Evolutionary conservation across 495 filamentous ascomycete species (phyloP).

Genomic region (Podospora pseudopauciseta): DNA sequence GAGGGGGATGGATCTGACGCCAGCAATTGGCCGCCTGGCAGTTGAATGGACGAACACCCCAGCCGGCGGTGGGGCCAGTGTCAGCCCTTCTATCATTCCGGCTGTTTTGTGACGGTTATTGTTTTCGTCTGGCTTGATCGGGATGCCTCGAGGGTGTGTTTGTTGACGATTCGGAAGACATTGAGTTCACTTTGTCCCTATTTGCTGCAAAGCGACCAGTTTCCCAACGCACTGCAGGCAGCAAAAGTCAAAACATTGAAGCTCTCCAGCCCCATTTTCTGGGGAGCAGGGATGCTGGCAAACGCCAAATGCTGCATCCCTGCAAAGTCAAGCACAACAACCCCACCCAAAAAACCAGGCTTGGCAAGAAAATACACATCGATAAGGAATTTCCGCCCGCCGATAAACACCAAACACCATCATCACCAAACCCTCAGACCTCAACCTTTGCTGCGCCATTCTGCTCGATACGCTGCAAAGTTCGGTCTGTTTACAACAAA

Average conservation of each 20-base stretch:
- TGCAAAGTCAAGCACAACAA: not conserved
- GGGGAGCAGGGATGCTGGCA: not conserved
- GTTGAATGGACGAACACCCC: too few relatives aligned
- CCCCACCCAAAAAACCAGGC: not conserved
- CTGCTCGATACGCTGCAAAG: not conserved
- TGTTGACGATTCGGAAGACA: not conserved
- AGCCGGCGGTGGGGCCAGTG: not conserved
- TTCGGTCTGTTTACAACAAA: not conserved
- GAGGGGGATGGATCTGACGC: slow-evolving; percentile 8
- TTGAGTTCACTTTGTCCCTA: not conserved
- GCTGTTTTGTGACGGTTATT: too few relatives aligned
- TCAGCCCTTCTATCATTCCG: not conserved
- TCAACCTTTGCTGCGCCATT: not conserved
- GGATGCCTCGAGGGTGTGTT: not conserved
- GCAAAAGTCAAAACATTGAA: not conserved
- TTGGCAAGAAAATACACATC: not conserved
- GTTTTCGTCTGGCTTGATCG: not conserved
- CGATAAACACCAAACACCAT: not conserved
- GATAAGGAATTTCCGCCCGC: not conserved
- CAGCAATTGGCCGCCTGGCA: slow-evolving; percentile 14
- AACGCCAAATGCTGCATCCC: not conserved
- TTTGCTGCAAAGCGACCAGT: not conserved
- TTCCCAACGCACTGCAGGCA: not conserved
- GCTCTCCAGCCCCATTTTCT: not conserved
- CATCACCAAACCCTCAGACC: not conserved